Percentiles rank a stretch among this genome's conserved stretches.
Evolutionary conservation across 2,329 filamentous ascomycete genomes (phyloP).

Genomic region (Mollisia scopiformis): DNA sequence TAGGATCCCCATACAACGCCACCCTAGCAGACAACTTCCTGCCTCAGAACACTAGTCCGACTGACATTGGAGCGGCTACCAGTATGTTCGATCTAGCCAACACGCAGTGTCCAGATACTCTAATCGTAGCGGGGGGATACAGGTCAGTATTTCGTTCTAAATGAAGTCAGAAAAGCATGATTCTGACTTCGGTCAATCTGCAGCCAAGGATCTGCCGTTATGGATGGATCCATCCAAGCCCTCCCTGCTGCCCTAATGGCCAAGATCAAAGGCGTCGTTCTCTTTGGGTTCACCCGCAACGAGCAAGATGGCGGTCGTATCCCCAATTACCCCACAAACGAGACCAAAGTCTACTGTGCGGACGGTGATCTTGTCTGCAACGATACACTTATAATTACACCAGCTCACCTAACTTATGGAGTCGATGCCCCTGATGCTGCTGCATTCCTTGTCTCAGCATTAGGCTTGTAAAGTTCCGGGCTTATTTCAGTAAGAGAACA

Average conservation of each 20-base stretch:
- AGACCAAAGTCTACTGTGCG: constrained; percentile 48
- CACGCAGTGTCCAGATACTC: constrained; percentile 38
- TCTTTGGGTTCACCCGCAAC: constrained; percentile 44
- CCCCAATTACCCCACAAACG: constrained; percentile 34
- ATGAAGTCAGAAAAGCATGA: neutral
- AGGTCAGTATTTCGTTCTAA: constrained; percentile 18
- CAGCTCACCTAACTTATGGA: constrained; percentile 42
- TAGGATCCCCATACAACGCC: constrained; percentile 20
- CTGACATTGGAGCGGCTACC: constrained; percentile 20
- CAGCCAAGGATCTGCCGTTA: constrained; percentile 44
- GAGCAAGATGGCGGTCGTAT: constrained; percentile 37
- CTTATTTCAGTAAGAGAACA: too few relatives aligned
- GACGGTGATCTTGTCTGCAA: constrained; percentile 51
- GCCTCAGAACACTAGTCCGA: constrained; percentile 16
- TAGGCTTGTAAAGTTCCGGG: too few relatives aligned
- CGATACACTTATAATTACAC: constrained; percentile 44
- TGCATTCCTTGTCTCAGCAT: too few relatives aligned
- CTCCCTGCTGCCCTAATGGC: constrained; percentile 28
- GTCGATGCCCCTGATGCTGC: constrained; percentile 37
- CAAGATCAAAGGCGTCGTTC: constrained; percentile 40
- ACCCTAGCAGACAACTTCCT: constrained; percentile 20
- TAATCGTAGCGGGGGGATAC: constrained; percentile 41
- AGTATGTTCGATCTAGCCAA: constrained; percentile 35
- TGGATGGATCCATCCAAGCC: constrained; percentile 40
- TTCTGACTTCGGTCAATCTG: neutral